Evolutionary conservation across 1,284 basidiomycete genomes (phyloP).

Genomic region (Jaminaea rosea): DNA sequence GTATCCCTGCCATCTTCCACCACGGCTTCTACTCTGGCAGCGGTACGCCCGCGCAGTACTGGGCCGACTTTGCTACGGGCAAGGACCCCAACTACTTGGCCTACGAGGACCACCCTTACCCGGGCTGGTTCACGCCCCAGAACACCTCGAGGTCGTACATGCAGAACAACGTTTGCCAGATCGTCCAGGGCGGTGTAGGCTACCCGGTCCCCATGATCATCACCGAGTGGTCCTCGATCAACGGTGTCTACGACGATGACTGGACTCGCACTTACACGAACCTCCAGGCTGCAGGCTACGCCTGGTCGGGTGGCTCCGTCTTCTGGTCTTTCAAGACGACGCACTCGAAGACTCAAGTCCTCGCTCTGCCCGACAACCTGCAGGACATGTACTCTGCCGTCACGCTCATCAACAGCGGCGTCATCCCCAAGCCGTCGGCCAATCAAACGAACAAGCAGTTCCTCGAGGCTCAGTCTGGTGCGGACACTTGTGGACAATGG

Average conservation of each 20-base stretch:
- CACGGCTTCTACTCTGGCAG: conserved; percentile 25
- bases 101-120: conserved; percentile 43
- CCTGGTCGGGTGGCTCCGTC: conserved; percentile 38
- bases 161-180: conserved; percentile 24
- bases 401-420: conserved; percentile 17
- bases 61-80: conserved; percentile 24
- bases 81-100: conserved; percentile 37
- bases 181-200: conserved; percentile 11
- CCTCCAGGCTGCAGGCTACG: conserved; percentile 37
- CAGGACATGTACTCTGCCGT: conserved; percentile 26
- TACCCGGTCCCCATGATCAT: conserved; percentile 31
- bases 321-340: conserved; percentile 41
- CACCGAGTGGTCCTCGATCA: conserved; percentile 34
- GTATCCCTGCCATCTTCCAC: conserved; percentile 38
- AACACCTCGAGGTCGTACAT: conserved; percentile 13
- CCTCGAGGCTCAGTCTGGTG: conserved; percentile 3
- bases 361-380: conserved; percentile 9
- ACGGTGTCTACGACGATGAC: conserved; percentile 13
- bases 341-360: conserved; percentile 14
- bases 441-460: conserved; percentile 1
- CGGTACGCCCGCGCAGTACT: conserved; percentile 13
- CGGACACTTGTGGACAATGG: conserved; percentile 3
- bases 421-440: conserved; percentile 19
- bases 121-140: conserved; percentile 31
- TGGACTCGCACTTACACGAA: conserved; percentile 18